Evolutionary conservation across 108 stramenopile genomes (phyloP), one percentile per base, ranked within the genome.

Genomic region (Chaetoceros muelleri): DNA sequence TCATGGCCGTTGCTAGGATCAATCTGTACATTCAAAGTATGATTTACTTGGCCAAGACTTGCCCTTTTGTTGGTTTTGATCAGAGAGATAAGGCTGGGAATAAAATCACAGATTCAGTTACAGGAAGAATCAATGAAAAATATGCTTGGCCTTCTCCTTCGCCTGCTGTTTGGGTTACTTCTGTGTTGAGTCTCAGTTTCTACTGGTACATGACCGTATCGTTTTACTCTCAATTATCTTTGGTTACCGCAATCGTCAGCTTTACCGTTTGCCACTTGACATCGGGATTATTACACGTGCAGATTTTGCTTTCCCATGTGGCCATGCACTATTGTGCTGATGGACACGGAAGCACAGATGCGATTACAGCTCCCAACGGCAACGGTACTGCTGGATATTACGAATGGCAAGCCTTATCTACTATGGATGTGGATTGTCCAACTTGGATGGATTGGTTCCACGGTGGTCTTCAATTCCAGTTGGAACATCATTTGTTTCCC

Each of bases 391-490:
- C 82, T 45, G 80, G 72, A 20, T 88, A 65, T 64, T 66, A 78
- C 46, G 48, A 30, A 28, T 65, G 67, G 23, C 86, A 95, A 67
- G 63, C 84, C 34, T 34, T 61, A 16, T 84, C 90, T 0, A 83
- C 83, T 0, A 63, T 91, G 63, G 82, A 95, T 62, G 83, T 95
- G 1, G 80, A 73, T 46, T 94, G 93, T 64, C 66, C 71, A 7
- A 52, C 53, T 5, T 93, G 70, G 64, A 61, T 93, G 62, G 95
- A 95, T 72, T 95, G 87, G 87, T 89, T 95, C 62, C 95, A 95
- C 52, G 87, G 87, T 1, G 95, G 95, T 1, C 81, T 95, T 20
- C 95, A 95, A 60, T 95, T 94, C 56, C 95, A 95, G 76, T 76
- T 82, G 26, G 76, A 79, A 46, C 96, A 97, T 70, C 96, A 97